These are phyloP conservation scores for Talaromyces ruber DNA, from an alignment of 495 filamentous ascomycete species.

Conservation along the genomic window DNA sequence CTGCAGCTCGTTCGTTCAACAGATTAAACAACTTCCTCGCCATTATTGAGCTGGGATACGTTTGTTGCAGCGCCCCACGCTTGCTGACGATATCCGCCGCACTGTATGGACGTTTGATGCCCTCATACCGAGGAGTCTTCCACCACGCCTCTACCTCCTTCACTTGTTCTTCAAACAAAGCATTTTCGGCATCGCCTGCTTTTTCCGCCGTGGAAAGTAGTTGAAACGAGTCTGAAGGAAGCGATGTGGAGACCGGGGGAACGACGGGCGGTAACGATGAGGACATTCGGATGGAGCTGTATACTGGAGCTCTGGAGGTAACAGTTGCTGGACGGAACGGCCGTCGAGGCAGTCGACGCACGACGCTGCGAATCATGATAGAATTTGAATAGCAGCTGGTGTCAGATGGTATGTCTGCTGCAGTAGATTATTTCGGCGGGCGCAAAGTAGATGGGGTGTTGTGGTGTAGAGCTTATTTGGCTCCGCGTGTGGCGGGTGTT, in stretches of 20 bases:
- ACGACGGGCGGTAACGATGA: constrained; percentile 1
- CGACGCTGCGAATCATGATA: constrained; percentile 28
- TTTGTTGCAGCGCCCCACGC: constrained; percentile 75
- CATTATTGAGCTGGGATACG: constrained; percentile 86
- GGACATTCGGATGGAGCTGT: constrained; percentile 39
- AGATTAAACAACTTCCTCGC: constrained; percentile 90
- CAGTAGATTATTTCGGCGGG: neutral
- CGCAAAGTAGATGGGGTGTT: neutral
- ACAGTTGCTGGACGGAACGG: constrained; percentile 13
- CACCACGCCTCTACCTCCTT: constrained; percentile 83
- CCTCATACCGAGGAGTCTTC: constrained; percentile 69
- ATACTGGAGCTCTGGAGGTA: constrained; percentile 29
- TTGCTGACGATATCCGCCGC: constrained; percentile 89
- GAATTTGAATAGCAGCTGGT: neutral
- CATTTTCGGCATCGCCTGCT: constrained; percentile 70
- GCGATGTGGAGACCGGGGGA: constrained; percentile 32
- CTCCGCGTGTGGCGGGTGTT: neutral
- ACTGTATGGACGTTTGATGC: constrained; percentile 85
- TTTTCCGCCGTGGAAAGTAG: constrained; percentile 66
- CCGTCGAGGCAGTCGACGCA: constrained; percentile 27
- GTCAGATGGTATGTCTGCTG: neutral
- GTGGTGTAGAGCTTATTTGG: neutral
- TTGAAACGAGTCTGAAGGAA: constrained; percentile 69
- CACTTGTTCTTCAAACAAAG: constrained; percentile 69
- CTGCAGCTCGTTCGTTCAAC: constrained; percentile 62